phyloP scores from a whole-genome alignment of 805 yeast genomes.

The Huiozyma naganishii region DNA sequence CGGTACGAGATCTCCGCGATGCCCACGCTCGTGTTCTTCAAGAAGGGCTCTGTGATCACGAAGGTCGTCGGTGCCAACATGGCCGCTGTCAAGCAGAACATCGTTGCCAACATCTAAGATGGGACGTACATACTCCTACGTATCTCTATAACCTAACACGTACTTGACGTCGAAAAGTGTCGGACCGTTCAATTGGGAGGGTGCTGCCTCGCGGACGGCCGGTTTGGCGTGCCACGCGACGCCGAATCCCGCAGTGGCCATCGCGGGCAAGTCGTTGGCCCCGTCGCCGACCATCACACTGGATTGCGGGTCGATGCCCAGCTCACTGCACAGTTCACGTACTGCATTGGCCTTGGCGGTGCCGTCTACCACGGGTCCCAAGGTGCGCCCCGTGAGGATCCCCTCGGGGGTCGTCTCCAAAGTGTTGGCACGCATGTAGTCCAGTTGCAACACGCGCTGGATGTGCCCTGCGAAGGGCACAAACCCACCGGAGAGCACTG shows the following conservation, averaged over 20 bases:
- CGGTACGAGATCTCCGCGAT: constrained; percentile 47
- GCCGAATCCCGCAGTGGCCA: constrained; percentile 86
- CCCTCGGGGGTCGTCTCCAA: constrained; percentile 37
- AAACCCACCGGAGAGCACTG: constrained; percentile 92
- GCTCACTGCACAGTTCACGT: constrained; percentile 45
- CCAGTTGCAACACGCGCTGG: constrained; percentile 54
- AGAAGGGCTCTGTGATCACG: constrained; percentile 68
- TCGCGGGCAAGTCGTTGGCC: constrained; percentile 89
- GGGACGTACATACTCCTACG: constrained; percentile 31
- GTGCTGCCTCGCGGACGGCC: constrained; percentile 74
- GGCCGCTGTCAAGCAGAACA: constrained; percentile 62
- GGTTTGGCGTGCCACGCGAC: constrained; percentile 98
- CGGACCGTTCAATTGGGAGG: constrained; percentile 66
- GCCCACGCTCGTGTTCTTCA: constrained; percentile 68
- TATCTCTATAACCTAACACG: constrained; percentile 62
- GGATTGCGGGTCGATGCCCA: constrained; percentile 37
- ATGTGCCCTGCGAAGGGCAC: constrained; percentile 76
- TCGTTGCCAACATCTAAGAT: constrained; percentile 39
- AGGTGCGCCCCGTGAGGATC: constrained; percentile 60
- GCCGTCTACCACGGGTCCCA: constrained; percentile 82
- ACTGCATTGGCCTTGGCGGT: constrained; percentile 67
- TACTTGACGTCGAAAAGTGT: constrained; percentile 67
- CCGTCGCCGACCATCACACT: constrained; percentile 94
- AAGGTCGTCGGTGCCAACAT: constrained; percentile 88
- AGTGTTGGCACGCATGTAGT: constrained; percentile 82